Percentiles rank a stretch among this genome's conserved stretches.
These are phyloP conservation scores for Monosporascus sp. DNA, from an alignment of 2,329 filamentous ascomycete species.

Conservation along the genomic window DNA sequence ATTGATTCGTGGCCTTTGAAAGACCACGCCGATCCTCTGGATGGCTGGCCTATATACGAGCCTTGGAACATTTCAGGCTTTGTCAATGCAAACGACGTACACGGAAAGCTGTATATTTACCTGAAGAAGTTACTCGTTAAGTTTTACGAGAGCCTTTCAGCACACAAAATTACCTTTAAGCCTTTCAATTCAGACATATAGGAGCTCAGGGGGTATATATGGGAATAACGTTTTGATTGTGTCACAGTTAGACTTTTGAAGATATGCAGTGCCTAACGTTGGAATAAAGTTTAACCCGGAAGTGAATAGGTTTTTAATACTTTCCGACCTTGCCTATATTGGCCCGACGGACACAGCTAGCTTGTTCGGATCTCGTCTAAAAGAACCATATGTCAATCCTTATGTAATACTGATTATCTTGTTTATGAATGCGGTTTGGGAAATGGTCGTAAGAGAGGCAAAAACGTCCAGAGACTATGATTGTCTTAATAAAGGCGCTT, in stretches of 20 bases:
- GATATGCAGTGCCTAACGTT: neutral
- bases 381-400: slow-evolving; percentile 25
- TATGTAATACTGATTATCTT: slow-evolving; percentile 34
- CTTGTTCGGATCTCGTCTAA: slow-evolving; percentile 28
- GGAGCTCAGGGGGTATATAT: slow-evolving; percentile 15
- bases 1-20: slow-evolving; percentile 28
- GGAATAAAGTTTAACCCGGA: slow-evolving; percentile 1
- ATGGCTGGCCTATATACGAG: slow-evolving; percentile 29
- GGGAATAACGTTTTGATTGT: slow-evolving; percentile 23
- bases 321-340: slow-evolving; percentile 30
- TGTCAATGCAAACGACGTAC: slow-evolving; percentile 29
- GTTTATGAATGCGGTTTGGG: slow-evolving; percentile 31
- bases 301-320: slow-evolving; percentile 32
- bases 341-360: slow-evolving; percentile 21
- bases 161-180: slow-evolving; percentile 18
- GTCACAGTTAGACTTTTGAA: slow-evolving; percentile 30
- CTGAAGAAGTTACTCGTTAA: slow-evolving; percentile 22
- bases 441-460: slow-evolving; percentile 2
- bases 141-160: slow-evolving; percentile 25
- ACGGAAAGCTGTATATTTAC: slow-evolving; percentile 32
- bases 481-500: slow-evolving; percentile 1
- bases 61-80: slow-evolving; percentile 10
- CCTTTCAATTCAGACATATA: slow-evolving; percentile 23
- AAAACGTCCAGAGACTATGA: neutral
- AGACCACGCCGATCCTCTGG: slow-evolving; percentile 30